Conservation (phyloP, 2,329 filamentous ascomycete species). For the Sordariomycetes sp. region DNA sequence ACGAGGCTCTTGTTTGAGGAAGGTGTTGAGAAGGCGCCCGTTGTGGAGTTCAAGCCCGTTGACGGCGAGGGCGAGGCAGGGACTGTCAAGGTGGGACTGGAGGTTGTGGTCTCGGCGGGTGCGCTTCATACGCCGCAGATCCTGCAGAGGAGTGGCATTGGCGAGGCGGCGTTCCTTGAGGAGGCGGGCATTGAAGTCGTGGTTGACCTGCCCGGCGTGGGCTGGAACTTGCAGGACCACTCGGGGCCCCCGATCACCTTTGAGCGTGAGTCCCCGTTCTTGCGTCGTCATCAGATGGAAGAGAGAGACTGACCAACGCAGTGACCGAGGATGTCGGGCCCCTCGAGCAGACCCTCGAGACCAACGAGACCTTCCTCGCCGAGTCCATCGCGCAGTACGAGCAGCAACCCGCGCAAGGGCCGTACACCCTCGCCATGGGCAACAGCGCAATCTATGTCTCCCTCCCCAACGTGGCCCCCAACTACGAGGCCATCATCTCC, state of each 20-base stretch:
- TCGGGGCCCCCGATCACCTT: constrained; percentile 18
- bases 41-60: constrained; percentile 5
- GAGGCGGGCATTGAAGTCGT: constrained; percentile 26
- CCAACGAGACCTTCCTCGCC: constrained; percentile 7
- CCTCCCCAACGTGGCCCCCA: constrained; percentile 11
- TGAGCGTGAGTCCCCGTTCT: constrained; percentile 6
- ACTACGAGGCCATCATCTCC: constrained; percentile 11
- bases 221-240: constrained; percentile 43
- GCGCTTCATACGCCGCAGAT: constrained; percentile 35
- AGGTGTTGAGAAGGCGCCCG: constrained; percentile 4
- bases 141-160: constrained; percentile 35
- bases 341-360: background rate
- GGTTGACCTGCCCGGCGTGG: constrained; percentile 38
- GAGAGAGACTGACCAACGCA: background rate
- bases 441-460: constrained; percentile 16
- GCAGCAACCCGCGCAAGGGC: constrained; percentile 17
- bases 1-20: constrained; percentile 10
- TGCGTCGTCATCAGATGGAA: background rate
- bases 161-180: constrained; percentile 22
- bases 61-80: background rate
- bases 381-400: constrained; percentile 16
- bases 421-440: constrained; percentile 20
- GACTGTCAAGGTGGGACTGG: constrained; percentile 9
- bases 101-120: constrained; percentile 34
- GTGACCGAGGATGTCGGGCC: background rate